Evolutionary conservation across 306 rosid genomes (phyloP), one percentile per base, ranked within the genome.

Genomic region (Inga laurina): DNA sequence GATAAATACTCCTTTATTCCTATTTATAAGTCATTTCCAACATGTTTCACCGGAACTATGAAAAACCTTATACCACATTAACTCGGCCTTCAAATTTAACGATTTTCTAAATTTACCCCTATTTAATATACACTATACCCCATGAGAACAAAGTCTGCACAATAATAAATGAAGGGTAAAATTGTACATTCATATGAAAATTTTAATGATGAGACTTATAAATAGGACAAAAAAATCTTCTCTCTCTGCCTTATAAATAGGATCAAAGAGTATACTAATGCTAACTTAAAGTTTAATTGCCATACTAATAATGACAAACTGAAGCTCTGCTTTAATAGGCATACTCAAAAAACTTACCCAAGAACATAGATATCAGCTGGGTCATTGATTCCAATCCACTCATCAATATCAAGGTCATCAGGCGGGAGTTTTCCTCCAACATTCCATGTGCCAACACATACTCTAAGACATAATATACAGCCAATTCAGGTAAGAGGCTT

Each of bases 351-450:
- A 66, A 86, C 92, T 84, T 84, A 97, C 99, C 99, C 99, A 14
- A 97, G 88, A 78, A 97, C 98, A 82, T 97, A 97, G 79, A 97
- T 88, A 81, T 97, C 99, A 80, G 99, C 98, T 56, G 99, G 98
- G 69, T 92, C 97, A 49, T 85, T 76, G 75, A 86, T 85, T 64
- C 89, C 94, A 8, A 97, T 82, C 98, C 97, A 97, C 52, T 91
- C 97, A 84, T 94, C 99, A 85, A 97, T 90, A 87, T 94, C 97
- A 57, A 94, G 84, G 88, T 97, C 97, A 37, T 94, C 97, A 14
- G 99, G 94, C 62, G 97, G 99, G 85, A 86, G 86, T 85, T 74
- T 90, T 82, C 99, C 99, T 77, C 95, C 99, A 61, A 91, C 97
- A 83, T 97, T 97, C 99, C 99, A 97, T 11, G 99, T 97, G 64